Percentiles rank a stretch among this genome's conserved stretches.
These are phyloP conservation scores for Hippophae gyantsensis DNA, from an alignment of 306 rosid genomes.

Conservation along the genomic window DNA sequence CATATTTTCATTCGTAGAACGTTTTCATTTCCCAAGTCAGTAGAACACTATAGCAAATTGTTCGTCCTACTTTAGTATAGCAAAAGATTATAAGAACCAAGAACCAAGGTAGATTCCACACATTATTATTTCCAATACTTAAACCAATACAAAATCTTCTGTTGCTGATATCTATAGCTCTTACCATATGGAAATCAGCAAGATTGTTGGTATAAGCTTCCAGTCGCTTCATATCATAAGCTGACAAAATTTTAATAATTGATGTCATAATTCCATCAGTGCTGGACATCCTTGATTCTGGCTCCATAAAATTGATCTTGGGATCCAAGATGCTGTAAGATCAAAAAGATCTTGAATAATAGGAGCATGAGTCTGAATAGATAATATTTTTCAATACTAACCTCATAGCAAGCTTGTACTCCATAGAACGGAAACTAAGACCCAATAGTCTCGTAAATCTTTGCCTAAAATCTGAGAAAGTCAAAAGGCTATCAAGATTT, in stretches of 20 bases:
- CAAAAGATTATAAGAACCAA: too few relatives aligned
- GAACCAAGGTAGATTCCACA: too few relatives aligned
- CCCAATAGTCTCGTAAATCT: conserved; percentile 61
- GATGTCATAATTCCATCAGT: conserved; percentile 42
- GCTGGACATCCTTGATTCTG: conserved; percentile 24
- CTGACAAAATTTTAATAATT: conserved; percentile 44
- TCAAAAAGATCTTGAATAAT: conserved; percentile 18
- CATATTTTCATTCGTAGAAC: not conserved
- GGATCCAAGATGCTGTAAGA: conserved; percentile 80
- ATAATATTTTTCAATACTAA: conserved; percentile 25
- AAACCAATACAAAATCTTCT: not conserved
- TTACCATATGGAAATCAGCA: conserved; percentile 80
- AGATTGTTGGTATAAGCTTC: conserved; percentile 79
- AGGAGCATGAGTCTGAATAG: conserved; percentile 12
- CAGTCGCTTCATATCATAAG: conserved; percentile 86
- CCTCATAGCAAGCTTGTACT: conserved; percentile 89
- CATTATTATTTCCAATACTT: not conserved
- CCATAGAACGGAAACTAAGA: conserved; percentile 53
- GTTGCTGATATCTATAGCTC: conserved; percentile 9
- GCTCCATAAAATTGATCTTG: conserved; percentile 58
- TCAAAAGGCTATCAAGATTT: conserved; percentile 19
- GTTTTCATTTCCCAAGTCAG: not conserved
- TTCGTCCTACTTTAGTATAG: too few relatives aligned
- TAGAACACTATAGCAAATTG: not conserved
- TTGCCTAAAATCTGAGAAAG: conserved; percentile 58